Conservation (phyloP, 2,329 filamentous ascomycete species). For the Colletotrichum camelliae region DNA sequence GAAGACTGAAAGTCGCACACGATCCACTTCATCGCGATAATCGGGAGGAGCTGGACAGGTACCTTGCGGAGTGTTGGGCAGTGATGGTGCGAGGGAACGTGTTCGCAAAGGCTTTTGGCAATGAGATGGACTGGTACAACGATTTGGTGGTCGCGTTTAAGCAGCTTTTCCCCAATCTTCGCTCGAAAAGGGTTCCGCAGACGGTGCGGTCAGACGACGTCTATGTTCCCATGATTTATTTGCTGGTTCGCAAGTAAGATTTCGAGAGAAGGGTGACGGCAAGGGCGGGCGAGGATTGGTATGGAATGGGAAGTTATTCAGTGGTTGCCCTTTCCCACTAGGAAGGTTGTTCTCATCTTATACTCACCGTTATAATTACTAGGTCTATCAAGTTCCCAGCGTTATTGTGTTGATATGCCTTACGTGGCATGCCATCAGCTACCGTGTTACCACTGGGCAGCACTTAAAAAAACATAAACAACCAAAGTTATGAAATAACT, state of each 20-base stretch:
- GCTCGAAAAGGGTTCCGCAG: not conserved
- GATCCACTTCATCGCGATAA: slow-evolving; percentile 25
- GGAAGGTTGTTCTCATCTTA: too few relatives aligned
- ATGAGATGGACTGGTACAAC: not conserved
- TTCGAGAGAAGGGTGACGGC: too few relatives aligned
- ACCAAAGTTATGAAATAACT: too few relatives aligned
- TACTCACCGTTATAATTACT: too few relatives aligned
- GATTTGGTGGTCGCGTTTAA: not conserved
- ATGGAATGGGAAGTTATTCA: too few relatives aligned
- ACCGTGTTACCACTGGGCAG: too few relatives aligned
- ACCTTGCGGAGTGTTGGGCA: slow-evolving; percentile 32
- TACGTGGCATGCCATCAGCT: too few relatives aligned
- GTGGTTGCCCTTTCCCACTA: too few relatives aligned
- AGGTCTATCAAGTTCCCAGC: too few relatives aligned
- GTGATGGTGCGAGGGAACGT: slow-evolving; percentile 29
- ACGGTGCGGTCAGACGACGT: not conserved
- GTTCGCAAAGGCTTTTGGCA: not conserved
- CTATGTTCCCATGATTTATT: accelerated
- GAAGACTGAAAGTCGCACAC: slow-evolving; percentile 17
- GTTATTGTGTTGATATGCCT: too few relatives aligned
- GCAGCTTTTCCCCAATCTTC: not conserved
- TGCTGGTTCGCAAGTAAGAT: not conserved
- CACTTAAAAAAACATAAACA: too few relatives aligned
- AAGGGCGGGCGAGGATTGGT: too few relatives aligned
- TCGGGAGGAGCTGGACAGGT: slow-evolving; percentile 26